Conservation (phyloP, 352 stramenopile species). For the Globisporangium polare region DNA sequence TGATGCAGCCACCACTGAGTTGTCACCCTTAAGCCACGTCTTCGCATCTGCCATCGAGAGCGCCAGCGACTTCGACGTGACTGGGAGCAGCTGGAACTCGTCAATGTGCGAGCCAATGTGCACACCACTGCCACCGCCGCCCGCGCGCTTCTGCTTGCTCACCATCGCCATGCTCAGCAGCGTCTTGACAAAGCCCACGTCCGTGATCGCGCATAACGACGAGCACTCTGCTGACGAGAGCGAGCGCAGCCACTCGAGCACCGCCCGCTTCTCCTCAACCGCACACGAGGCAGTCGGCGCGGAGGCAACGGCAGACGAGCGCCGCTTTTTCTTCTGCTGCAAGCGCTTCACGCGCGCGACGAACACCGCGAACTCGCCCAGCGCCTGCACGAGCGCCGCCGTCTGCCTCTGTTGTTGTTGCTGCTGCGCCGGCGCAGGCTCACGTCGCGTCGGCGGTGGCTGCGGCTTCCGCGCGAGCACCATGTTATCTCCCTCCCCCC, state of each 20-base stretch:
- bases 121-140: not conserved
- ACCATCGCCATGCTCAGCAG: slow-evolving; percentile 64
- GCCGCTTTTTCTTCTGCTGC: slow-evolving; percentile 17
- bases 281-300: not conserved
- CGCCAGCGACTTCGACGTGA: slow-evolving; percentile 2
- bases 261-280: slow-evolving; percentile 23
- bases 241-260: slow-evolving; percentile 50
- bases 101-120: slow-evolving; percentile 11
- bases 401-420: slow-evolving; percentile 4
- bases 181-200: slow-evolving; percentile 75
- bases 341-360: slow-evolving; percentile 23
- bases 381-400: slow-evolving; percentile 36
- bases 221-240: slow-evolving; percentile 40
- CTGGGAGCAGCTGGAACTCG: slow-evolving; percentile 15
- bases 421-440: not conserved
- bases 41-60: slow-evolving; percentile 5
- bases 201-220: slow-evolving; percentile 60
- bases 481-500: slow-evolving; percentile 1
- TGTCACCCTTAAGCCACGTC: slow-evolving; percentile 10
- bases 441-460: not conserved
- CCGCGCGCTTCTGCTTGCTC: slow-evolving; percentile 5
- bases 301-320: not conserved
- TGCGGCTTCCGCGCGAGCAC: not conserved
- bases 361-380: slow-evolving; percentile 58
- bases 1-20: not conserved